phyloP scores from a whole-genome alignment of 805 yeast genomes.

The Saccharomycopsis synnaedendra region DNA sequence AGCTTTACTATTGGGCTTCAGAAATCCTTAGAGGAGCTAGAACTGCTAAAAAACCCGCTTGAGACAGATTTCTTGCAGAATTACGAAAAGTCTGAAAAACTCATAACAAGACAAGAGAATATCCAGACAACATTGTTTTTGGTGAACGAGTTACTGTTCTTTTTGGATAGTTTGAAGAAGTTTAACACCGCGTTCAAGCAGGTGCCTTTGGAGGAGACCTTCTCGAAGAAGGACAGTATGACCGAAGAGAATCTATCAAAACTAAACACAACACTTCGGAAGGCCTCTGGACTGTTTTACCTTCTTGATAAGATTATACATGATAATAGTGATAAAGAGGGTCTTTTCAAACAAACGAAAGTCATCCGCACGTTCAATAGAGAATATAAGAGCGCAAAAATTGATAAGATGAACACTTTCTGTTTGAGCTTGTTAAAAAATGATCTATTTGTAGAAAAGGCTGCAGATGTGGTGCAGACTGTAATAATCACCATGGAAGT shows the following conservation, averaged over 20 bases:
- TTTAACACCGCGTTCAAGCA: conserved; percentile 7
- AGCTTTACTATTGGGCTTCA: conserved; percentile 20
- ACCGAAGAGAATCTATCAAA: not conserved
- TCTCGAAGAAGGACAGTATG: not conserved
- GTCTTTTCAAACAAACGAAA: conserved; percentile 8
- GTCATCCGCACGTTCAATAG: conserved; percentile 6
- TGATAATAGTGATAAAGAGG: not conserved
- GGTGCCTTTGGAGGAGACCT: conserved; percentile 1
- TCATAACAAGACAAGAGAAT: conserved; percentile 27
- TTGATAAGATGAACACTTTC: conserved; percentile 20
- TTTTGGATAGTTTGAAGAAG: conserved; percentile 26
- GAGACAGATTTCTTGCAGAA: conserved; percentile 28
- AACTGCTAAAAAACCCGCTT: conserved; percentile 25
- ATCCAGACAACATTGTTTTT: conserved; percentile 28
- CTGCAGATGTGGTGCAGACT: not conserved
- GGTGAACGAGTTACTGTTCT: conserved; percentile 28
- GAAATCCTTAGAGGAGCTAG: conserved; percentile 25
- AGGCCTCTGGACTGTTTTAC: conserved; percentile 1
- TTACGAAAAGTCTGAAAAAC: conserved; percentile 27
- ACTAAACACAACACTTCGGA: not conserved
- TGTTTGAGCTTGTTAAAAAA: conserved; percentile 7
- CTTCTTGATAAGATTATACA: conserved; percentile 6
- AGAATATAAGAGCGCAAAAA: conserved; percentile 9
- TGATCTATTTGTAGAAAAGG: not conserved
- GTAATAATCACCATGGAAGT: not conserved